Evolutionary conservation across 306 rosid species (phyloP).

Genomic region (Adenanthera pavonina): DNA sequence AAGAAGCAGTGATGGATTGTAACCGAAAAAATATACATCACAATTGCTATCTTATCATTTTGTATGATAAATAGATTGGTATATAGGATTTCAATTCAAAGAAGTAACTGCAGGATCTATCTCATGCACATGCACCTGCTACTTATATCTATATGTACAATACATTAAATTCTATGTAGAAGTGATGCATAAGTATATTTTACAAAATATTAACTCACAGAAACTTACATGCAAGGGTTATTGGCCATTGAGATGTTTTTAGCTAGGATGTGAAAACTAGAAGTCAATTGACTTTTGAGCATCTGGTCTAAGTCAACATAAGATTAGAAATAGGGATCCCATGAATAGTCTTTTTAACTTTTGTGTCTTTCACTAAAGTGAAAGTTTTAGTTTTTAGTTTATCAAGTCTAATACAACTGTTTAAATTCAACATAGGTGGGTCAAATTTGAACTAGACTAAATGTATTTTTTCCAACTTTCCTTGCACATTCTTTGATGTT

Average conservation of each 20-base stretch:
- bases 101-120: not conserved
- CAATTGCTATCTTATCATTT: not conserved
- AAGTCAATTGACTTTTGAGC: too few species aligned
- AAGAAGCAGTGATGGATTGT: not conserved
- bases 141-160: not conserved
- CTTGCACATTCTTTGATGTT: not conserved
- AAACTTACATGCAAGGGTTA: too few species aligned
- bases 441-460: not conserved
- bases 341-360: not conserved
- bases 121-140: not conserved
- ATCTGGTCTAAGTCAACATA: too few species aligned
- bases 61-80: not conserved
- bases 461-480: not conserved
- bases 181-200: too few species aligned
- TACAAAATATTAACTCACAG: too few species aligned
- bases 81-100: not conserved
- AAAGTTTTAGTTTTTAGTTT: not conserved
- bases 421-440: not conserved
- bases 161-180: too few species aligned
- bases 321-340: not conserved
- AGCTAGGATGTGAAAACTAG: too few species aligned
- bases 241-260: too few species aligned
- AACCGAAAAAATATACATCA: not conserved
- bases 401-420: not conserved
- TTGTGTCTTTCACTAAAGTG: not conserved